phyloP scores from a whole-genome alignment of 345 rosid genomes.

The Brassica juncea region DNA sequence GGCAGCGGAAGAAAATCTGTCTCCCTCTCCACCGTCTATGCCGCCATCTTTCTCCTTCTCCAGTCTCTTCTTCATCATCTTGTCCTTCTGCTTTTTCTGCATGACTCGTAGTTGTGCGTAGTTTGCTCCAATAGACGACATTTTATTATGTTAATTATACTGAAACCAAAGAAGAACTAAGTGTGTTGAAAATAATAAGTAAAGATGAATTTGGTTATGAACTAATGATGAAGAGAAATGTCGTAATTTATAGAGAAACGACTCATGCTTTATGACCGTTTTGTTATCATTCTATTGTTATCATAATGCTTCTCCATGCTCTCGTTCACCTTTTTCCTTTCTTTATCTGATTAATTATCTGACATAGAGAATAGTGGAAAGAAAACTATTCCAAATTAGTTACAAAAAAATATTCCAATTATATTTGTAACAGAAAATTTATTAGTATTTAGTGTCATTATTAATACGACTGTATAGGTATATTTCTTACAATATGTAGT shows the following conservation, averaged over 20 bases:
- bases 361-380: conserved; percentile 4
- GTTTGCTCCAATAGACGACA: conserved; percentile 44
- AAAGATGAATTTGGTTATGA: conserved; percentile 28
- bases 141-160: conserved; percentile 11
- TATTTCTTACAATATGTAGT: not conserved
- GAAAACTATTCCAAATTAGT: not conserved
- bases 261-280: conserved; percentile 27
- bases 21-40: conserved; percentile 15
- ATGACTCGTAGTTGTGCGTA: conserved; percentile 39
- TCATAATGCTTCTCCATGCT: conserved; percentile 35
- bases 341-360: conserved; percentile 22
- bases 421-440: not conserved
- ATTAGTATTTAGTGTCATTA: not conserved
- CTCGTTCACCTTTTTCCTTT: conserved; percentile 10
- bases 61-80: conserved; percentile 38
- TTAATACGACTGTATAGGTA: not conserved
- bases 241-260: conserved; percentile 39
- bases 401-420: not conserved
- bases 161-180: not conserved
- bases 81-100: conserved; percentile 41
- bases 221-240: conserved; percentile 36
- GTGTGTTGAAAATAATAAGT: not conserved
- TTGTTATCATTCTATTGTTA: conserved; percentile 23
- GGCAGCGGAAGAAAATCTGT: conserved; percentile 27
- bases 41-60: conserved; percentile 29